Percentiles rank a stretch among this genome's conserved stretches.
Conservation (phyloP, 169 alveolate species). For the Theileria annulata region DNA sequence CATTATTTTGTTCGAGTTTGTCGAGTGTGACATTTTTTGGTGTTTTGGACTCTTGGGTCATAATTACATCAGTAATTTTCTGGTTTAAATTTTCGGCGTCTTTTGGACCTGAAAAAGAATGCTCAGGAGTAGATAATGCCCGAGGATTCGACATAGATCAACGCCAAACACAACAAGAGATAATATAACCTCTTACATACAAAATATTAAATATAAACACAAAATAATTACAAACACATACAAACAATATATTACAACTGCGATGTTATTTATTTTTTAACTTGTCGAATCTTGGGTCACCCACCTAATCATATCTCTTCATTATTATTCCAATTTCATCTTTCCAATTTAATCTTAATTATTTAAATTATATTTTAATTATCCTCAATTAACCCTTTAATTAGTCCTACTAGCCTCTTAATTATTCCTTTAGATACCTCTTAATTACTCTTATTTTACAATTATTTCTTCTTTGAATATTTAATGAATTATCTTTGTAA, state of each 20-base stretch:
- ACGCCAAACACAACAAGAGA: background rate
- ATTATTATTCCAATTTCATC: slow-evolving; percentile 8
- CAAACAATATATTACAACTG: background rate
- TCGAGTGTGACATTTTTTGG: background rate
- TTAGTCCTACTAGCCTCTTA: no score
- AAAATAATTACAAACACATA: background rate
- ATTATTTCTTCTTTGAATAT: no score
- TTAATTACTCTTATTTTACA: no score
- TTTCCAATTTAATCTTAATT: no score
- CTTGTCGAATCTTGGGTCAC: background rate
- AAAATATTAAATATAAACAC: background rate
- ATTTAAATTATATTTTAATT: no score
- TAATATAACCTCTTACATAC: background rate
- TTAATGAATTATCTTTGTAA: background rate
- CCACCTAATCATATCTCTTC: background rate
- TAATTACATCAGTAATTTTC: background rate
- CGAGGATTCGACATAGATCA: background rate
- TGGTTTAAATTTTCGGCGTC: background rate
- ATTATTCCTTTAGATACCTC: background rate
- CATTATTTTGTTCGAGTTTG: background rate
- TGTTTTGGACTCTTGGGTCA: background rate
- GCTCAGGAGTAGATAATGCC: background rate
- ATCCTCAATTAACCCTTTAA: no score
- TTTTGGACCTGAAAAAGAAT: background rate
- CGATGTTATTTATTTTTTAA: background rate